Base-by-base conservation (phyloP, 1,284 basidiomycete species). In the Exobasidium rhododendri region DNA sequence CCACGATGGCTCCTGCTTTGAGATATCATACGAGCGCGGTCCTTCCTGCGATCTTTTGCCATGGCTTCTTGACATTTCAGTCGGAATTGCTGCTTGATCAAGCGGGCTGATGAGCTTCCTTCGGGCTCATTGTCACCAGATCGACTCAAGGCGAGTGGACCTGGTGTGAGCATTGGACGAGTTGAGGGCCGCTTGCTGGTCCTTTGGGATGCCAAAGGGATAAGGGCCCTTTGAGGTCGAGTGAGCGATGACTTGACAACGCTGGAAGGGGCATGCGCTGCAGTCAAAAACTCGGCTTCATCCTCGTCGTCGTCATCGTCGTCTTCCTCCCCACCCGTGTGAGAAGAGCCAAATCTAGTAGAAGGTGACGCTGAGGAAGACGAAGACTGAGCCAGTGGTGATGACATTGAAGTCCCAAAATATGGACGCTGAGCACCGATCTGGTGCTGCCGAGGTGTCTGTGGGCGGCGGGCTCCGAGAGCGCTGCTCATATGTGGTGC, bases 41-140 rank as follows among this genome's bases (percentile, higher is more conserved):
- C 53, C 29, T 24, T 11, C 14, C 28, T 28, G 4, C 59, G 22
- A 14, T 61, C 56, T 29, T 50, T n/a, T 6, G 56, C 53, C 59
- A 61, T 61, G 3, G 35, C 59, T 20, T 40, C 59, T 31, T 61
- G 59, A 24, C 59, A 61, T 22, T 55, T 53, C 40, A 46, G 28
- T n/a, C 53, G 10, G 22, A 61, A 61, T 20, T 55, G 52, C 32
- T 61, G 59, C 2, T 50, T 28, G 13, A 59, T 43, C 52, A 55
- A 46, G 14, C 32, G 32, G 11, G 59, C 59, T n/a, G 50, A 20
- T 24, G 31, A 29, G 17, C 29, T 55, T 44, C 2, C 13, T 6
- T 32, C 52, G 3, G n/a, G 6, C 5, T 55, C 30, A 28, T 22
- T 40, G 6, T 28, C 28, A 54, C 29, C 30, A 10, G 47, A 14